phyloP scores from a whole-genome alignment of 441 rosid species.

The Gossypium trilobum region DNA sequence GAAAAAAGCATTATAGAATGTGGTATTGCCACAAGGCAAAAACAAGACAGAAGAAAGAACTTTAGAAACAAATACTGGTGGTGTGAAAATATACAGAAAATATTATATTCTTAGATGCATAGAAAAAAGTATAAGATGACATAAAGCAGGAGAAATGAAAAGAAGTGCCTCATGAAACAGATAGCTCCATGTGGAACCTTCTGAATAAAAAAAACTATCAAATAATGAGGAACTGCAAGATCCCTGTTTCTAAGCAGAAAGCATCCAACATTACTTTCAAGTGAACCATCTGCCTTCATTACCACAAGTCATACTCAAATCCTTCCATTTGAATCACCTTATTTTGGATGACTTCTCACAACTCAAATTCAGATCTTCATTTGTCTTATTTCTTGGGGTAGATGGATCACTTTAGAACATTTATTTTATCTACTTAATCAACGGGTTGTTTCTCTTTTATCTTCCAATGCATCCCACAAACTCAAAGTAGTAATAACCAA shows the following conservation, averaged over 20 bases:
- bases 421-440: background rate
- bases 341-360: background rate
- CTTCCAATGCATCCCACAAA: background rate
- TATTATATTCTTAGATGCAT: background rate
- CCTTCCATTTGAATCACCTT: background rate
- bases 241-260: background rate
- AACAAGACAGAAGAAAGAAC: background rate
- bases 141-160: background rate
- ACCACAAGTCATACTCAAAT: background rate
- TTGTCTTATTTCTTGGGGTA: background rate
- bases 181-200: background rate
- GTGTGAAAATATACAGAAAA: background rate
- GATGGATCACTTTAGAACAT: background rate
- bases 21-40: conserved; percentile 7
- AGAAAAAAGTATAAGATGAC: background rate
- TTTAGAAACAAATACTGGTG: background rate
- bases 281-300: background rate
- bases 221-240: background rate
- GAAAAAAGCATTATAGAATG: conserved; percentile 25
- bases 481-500: background rate
- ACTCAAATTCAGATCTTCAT: background rate
- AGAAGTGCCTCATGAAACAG: background rate
- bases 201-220: background rate
- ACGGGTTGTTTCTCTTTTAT: background rate
- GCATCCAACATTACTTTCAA: background rate